phyloP scores from a whole-genome alignment of 805 yeast genomes.

The Lipomyces yamadae region DNA sequence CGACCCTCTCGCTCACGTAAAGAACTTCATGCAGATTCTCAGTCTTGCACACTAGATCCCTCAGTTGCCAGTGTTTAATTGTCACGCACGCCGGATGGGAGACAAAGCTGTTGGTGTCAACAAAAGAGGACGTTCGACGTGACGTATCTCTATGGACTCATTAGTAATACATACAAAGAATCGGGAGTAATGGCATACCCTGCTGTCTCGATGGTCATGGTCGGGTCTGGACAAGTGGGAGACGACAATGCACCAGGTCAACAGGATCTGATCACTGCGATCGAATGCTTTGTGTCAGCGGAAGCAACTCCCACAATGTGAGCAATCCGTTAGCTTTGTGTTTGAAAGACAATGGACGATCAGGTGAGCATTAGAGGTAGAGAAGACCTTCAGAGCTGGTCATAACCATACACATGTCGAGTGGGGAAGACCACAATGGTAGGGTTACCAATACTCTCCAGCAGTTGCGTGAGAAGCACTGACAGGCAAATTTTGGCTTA shows the following conservation, averaged over 20 bases:
- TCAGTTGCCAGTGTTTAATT: conserved; percentile 73
- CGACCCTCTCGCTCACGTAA: conserved; percentile 62
- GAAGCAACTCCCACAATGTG: neutral
- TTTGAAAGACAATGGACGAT: neutral
- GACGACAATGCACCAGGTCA: neutral
- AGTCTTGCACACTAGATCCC: conserved; percentile 66
- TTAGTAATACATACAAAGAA: neutral
- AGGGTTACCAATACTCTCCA: neutral
- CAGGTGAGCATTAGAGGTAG: neutral
- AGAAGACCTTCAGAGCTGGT: neutral
- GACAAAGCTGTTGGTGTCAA: conserved; percentile 23
- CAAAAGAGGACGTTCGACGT: conserved; percentile 28
- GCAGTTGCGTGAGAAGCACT: neutral
- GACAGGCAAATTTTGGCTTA: neutral
- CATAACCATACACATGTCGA: neutral
- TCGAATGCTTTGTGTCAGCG: neutral
- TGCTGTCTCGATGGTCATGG: conserved; percentile 23
- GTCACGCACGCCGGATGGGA: conserved; percentile 41
- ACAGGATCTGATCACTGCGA: neutral
- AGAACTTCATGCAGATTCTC: conserved; percentile 54
- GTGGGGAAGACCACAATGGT: neutral
- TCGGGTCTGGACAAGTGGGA: neutral
- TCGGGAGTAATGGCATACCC: conserved; percentile 12
- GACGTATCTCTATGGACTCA: conserved; percentile 17
- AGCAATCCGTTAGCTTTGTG: neutral